Conservation (phyloP, 805 yeast species). For the Candida railenensis region DNA sequence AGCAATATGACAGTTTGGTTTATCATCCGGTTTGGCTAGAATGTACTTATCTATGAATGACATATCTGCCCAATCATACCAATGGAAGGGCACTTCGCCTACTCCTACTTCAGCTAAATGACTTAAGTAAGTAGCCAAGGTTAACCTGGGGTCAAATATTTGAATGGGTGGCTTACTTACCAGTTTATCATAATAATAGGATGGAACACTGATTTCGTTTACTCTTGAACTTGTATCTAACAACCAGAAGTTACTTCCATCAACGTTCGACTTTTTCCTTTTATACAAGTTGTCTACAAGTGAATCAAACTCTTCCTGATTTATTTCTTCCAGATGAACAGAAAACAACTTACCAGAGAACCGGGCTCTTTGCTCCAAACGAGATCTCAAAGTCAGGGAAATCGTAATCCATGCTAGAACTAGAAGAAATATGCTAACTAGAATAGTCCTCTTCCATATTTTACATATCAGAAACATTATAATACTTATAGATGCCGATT, state of each 20-base stretch:
- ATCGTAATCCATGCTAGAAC: background rate
- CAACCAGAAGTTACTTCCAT: constrained; percentile 25
- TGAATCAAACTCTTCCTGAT: background rate
- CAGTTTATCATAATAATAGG: constrained; percentile 9
- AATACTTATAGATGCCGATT: background rate
- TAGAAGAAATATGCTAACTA: background rate
- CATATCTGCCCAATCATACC: constrained; percentile 58
- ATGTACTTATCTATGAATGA: constrained; percentile 35
- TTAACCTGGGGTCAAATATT: constrained; percentile 32
- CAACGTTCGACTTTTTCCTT: constrained; percentile 16
- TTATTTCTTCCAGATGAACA: background rate
- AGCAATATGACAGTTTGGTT: constrained; percentile 39
- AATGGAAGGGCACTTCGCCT: constrained; percentile 42
- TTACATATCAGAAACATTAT: background rate
- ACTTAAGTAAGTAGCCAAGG: constrained; percentile 22
- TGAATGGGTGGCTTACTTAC: constrained; percentile 19
- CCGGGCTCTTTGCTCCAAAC: background rate
- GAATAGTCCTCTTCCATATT: background rate
- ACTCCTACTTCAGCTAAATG: constrained; percentile 10
- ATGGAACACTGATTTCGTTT: constrained; percentile 12
- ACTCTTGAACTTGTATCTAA: constrained; percentile 12
- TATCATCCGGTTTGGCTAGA: constrained; percentile 19
- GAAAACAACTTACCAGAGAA: background rate
- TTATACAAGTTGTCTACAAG: constrained; percentile 14
- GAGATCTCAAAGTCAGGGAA: background rate